Conservation (phyloP, 495 filamentous ascomycete species). For the Daldinia caldariorum region DNA sequence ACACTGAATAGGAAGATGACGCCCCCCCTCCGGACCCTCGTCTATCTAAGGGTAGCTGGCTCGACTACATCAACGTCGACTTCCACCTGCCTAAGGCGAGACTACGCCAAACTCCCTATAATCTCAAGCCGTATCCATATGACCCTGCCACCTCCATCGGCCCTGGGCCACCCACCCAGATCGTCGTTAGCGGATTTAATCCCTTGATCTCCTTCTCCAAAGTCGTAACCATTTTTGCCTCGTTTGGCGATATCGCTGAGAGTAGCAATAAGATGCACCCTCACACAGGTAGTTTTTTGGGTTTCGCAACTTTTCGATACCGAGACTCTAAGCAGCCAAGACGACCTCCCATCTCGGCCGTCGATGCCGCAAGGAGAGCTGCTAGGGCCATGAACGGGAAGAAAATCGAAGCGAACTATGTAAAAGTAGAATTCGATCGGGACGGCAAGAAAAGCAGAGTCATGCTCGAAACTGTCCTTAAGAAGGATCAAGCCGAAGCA, state of each 20-base stretch:
- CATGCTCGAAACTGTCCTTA: conserved; percentile 75
- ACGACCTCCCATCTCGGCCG: conserved; percentile 68
- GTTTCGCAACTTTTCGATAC: conserved; percentile 90
- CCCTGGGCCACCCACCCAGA: conserved; percentile 85
- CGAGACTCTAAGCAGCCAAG: conserved; percentile 69
- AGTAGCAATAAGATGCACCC: conserved; percentile 93
- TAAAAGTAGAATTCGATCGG: conserved; percentile 87
- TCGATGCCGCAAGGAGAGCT: conserved; percentile 80
- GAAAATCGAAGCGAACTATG: conserved; percentile 74
- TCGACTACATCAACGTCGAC: conserved; percentile 68
- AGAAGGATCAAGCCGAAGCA: conserved; percentile 67
- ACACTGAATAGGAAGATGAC: conserved; percentile 69
- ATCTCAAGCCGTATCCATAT: conserved; percentile 77
- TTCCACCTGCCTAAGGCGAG: conserved; percentile 78
- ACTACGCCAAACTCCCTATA: conserved; percentile 79
- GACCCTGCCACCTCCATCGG: conserved; percentile 84
- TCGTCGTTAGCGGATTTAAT: conserved; percentile 94
- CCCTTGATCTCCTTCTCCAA: conserved; percentile 82
- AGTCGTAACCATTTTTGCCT: conserved; percentile 81
- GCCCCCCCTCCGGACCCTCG: conserved; percentile 79
- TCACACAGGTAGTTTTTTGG: conserved; percentile 89
- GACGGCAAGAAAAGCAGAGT: conserved; percentile 82
- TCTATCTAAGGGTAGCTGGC: conserved; percentile 65
- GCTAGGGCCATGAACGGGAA: conserved; percentile 72
- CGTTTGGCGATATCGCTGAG: conserved; percentile 87